Percentiles rank a stretch among this genome's conserved stretches.
Conservation (phyloP, 345 rosid genomes). For the Mangifera indica region DNA sequence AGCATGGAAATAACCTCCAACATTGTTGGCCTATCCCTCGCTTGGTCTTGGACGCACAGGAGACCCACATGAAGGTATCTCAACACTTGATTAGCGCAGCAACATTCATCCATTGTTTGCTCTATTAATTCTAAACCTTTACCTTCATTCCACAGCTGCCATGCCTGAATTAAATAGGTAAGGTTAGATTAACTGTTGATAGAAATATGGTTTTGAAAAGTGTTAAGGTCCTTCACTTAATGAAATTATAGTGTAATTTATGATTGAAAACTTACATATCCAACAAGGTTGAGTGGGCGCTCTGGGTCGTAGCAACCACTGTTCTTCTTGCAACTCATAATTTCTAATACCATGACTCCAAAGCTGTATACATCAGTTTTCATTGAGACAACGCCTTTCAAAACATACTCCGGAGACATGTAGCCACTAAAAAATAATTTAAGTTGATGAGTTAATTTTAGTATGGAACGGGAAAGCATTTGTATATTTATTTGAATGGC, state of each 20-base stretch:
- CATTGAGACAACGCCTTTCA: neutral
- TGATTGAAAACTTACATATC: slow-evolving; percentile 15
- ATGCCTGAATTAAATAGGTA: slow-evolving; percentile 8
- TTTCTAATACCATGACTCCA: slow-evolving; percentile 17
- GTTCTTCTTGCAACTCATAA: slow-evolving; percentile 12
- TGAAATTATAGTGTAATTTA: too few species aligned
- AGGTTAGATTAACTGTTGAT: neutral
- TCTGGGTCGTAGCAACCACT: slow-evolving; percentile 11
- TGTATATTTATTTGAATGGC: neutral
- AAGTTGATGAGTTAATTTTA: too few species aligned
- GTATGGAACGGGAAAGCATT: neutral
- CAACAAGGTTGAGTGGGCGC: slow-evolving; percentile 16
- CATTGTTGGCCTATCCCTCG: slow-evolving; percentile 19
- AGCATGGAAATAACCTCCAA: slow-evolving; percentile 19
- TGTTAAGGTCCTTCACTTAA: neutral
- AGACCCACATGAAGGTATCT: slow-evolving; percentile 24
- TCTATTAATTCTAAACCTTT: slow-evolving; percentile 13
- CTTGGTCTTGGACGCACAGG: slow-evolving; percentile 17
- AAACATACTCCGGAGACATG: slow-evolving; percentile 18
- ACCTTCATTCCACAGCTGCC: slow-evolving; percentile 20
- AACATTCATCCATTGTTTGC: neutral
- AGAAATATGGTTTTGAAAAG: neutral
- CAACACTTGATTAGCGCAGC: neutral
- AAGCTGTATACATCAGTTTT: slow-evolving; percentile 19
- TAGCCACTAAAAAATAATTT: neutral